phyloP scores from a whole-genome alignment of 1,139 yeast genomes.

The Spencermartinsiella ligniputridi region DNA sequence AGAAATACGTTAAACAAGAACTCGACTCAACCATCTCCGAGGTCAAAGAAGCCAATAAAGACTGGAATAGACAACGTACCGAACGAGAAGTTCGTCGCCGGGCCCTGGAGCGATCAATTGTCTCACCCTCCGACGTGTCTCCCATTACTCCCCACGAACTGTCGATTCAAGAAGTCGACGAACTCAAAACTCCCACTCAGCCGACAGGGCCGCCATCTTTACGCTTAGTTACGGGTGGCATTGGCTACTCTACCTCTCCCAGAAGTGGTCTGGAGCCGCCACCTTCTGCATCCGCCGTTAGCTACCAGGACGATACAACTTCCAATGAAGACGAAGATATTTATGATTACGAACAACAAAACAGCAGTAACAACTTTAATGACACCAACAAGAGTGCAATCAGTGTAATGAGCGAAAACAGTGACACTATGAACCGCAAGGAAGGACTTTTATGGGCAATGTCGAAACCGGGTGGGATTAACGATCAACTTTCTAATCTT shows the following conservation, averaged over 20 bases:
- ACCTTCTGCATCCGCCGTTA: not conserved
- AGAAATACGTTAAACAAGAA: conserved; percentile 28
- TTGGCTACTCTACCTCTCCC: not conserved
- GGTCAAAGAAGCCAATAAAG: conserved; percentile 34
- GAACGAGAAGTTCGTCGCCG: conserved; percentile 39
- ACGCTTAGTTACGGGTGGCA: conserved; percentile 9
- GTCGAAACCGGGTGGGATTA: conserved; percentile 37
- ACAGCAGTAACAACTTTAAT: conserved; percentile 3
- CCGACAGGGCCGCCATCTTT: conserved; percentile 7
- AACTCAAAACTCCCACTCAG: conserved; percentile 1
- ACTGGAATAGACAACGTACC: conserved; percentile 39
- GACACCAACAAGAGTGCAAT: conserved; percentile 3
- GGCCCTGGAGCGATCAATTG: conserved; percentile 31
- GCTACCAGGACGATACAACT: conserved; percentile 5
- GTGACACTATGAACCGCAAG: conserved; percentile 25
- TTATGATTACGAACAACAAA: conserved; percentile 7
- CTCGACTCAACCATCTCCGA: conserved; percentile 33
- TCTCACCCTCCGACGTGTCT: conserved; percentile 13
- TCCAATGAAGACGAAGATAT: conserved; percentile 15
- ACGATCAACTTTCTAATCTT: conserved; percentile 55
- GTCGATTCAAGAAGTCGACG: conserved; percentile 1
- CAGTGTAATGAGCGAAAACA: not conserved
- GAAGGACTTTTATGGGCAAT: conserved; percentile 61
- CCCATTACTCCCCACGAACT: not conserved
- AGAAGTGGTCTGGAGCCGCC: not conserved